Evolutionary conservation across 2,329 filamentous ascomycete species (phyloP).

Genomic region (Lomentospora prolificans): DNA sequence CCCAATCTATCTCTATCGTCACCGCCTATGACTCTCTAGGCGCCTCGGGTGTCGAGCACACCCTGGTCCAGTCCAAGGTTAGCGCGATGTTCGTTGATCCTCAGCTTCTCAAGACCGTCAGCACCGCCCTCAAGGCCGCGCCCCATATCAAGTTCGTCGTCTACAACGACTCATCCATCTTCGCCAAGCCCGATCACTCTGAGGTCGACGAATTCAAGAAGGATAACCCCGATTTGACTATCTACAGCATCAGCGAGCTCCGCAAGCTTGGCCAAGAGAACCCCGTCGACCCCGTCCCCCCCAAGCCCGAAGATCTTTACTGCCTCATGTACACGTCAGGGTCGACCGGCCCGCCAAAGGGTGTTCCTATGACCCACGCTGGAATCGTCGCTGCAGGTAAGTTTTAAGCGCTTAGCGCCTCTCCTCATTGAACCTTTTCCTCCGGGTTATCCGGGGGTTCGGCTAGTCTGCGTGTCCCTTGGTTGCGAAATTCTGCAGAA

Average conservation of each 20-base stretch:
- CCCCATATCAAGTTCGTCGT: constrained; percentile 49
- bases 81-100: constrained; percentile 83
- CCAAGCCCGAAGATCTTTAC: constrained; percentile 66
- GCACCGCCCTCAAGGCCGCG: constrained; percentile 44
- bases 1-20: constrained; percentile 84
- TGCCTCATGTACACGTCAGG: constrained; percentile 86
- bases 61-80: constrained; percentile 69
- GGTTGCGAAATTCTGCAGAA: neutral
- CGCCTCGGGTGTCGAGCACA: constrained; percentile 74
- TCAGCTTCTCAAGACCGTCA: constrained; percentile 56
- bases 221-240: constrained; percentile 42
- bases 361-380: constrained; percentile 72
- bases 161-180: constrained; percentile 49
- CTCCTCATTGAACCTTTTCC: neutral
- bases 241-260: constrained; percentile 47
- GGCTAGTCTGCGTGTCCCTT: neutral
- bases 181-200: constrained; percentile 30
- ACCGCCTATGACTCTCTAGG: constrained; percentile 93
- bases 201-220: constrained; percentile 47
- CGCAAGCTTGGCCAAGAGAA: constrained; percentile 53
- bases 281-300: constrained; percentile 60
- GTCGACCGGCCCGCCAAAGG: constrained; percentile 82
- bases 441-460: neutral
- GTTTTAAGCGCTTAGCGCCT: neutral
- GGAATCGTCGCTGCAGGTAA: constrained; percentile 62